Evolutionary conservation across 2,329 filamentous ascomycete species (phyloP), one percentile per base, ranked within the genome.

Genomic region (Rosellinia necatrix): DNA sequence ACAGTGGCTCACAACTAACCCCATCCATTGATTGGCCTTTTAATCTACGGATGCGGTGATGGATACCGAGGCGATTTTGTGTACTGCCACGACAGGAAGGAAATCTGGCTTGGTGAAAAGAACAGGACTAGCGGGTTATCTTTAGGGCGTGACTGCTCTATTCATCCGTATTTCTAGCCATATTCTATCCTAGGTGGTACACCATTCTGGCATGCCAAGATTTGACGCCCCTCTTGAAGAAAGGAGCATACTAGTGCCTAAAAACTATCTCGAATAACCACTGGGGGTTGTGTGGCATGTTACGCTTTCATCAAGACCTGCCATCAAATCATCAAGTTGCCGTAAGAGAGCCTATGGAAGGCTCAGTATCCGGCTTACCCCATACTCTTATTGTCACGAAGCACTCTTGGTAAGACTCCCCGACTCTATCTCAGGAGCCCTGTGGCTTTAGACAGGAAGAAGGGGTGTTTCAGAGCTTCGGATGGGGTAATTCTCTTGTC

Each of bases 401-500:
- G 40, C 32, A 12, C 35, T 50, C 54, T 52, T 22, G 35, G 51
- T 6, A 46, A 30, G 24, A 40, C 43, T 24, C 15, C 13, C 55
- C 27, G 49, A 29, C 27, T 24, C 57, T 58, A 63, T 54, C 53
- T 56, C 13, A 49, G 30, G 42, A 58, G 44, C 6, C 53, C 59
- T 35, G 49, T 7, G 17, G 25, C 43, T 35, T 72, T 74, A 21
- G 80, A 76, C 22, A 75, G 77, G 66, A 97, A 91, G 74, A 97
- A 97, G 1, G 90, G 90, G 77, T 97, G 93, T 69, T 86, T 88
- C 66, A 97, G 77, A 44, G 94, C 94, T 68, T 97, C 92, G 12
- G 82, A 79, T 0, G 94, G 90, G 42, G 90, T 93, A 67, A 94
- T 90, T 60, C 94, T 84, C 79, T 96, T 96, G 71, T 96, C 92